These are phyloP conservation scores for Hypoxylon sp. DNA, from an alignment of 2,329 filamentous ascomycete species.

Conservation along the genomic window DNA sequence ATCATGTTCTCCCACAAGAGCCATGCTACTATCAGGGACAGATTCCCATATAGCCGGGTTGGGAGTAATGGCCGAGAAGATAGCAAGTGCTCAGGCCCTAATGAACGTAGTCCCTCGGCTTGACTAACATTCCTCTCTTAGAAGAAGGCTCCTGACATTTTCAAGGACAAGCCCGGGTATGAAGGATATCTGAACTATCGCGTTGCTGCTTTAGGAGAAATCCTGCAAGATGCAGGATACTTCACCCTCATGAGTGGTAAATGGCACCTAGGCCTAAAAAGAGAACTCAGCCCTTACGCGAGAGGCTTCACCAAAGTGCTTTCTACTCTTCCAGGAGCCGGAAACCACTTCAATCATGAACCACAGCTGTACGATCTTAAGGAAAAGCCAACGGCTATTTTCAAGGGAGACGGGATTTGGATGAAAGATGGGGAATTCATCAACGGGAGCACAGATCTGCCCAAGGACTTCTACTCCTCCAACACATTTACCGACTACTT, in stretches of 20 bases:
- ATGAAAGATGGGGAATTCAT: slow-evolving; percentile 44
- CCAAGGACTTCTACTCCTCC: slow-evolving; percentile 43
- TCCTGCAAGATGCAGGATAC: slow-evolving; percentile 70
- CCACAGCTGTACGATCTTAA: slow-evolving; percentile 42
- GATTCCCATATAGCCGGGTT: slow-evolving; percentile 67
- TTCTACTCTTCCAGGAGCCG: slow-evolving; percentile 68
- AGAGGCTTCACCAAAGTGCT: slow-evolving; percentile 69
- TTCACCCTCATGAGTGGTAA: slow-evolving; percentile 71
- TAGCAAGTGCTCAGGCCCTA: slow-evolving; percentile 27
- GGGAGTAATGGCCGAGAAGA: slow-evolving; percentile 64
- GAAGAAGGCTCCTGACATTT: slow-evolving; percentile 37
- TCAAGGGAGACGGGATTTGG: slow-evolving; percentile 46
- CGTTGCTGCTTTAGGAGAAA: slow-evolving; percentile 68
- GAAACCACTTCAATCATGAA: slow-evolving; percentile 57
- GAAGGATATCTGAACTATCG: slow-evolving; percentile 70
- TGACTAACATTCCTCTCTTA: slow-evolving; percentile 22
- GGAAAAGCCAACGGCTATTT: slow-evolving; percentile 41
- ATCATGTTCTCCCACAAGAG: slow-evolving; percentile 71
- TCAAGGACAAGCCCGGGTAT: slow-evolving; percentile 64
- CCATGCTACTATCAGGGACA: slow-evolving; percentile 73
- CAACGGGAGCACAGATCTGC: slow-evolving; percentile 42
- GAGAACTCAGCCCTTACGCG: slow-evolving; percentile 65
- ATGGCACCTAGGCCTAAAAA: slow-evolving; percentile 69
- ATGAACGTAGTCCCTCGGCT: not conserved
- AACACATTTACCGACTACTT: slow-evolving; percentile 41